Base-by-base conservation (phyloP, 331 rosid species). In the Acacia concinna region DNA sequence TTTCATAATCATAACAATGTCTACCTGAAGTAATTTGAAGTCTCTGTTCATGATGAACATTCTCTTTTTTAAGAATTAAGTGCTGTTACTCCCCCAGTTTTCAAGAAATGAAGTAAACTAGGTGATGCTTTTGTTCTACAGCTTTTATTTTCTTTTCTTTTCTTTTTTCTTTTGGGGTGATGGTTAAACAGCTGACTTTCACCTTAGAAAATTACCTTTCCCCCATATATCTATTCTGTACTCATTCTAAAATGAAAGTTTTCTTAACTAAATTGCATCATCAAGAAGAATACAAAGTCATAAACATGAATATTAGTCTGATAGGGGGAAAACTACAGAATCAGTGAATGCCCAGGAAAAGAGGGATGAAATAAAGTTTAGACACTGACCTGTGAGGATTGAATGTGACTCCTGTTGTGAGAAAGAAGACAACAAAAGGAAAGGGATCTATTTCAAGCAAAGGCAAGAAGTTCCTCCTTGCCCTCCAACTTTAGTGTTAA, bases 331-430 rank as follows among this genome's bases (percentile, higher is more conserved):
- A 59, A 34, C 57, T 17, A 56, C 18, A 17, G 71, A 54, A 18
- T 21, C 74, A 28, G 35, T 46, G 74, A 74, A 63, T 73, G 69
- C 56, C 65, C 51, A 67, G 11, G 72, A 73, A 59, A 77, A 43
- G 78, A 54, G 25, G 37, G 17, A 79, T 23, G 67, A 79, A 79
- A 47, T 54, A 63, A 68, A 75, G 73, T 17, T 54, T 44, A 83
- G 81, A 31, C 28, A 71, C 86, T 78, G 77, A 85, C 89, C 91
- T 81, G 79, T 20, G 30, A 81, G 60, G 74, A 49, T 63, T 86
- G 54, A 69, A 30, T 76, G 59, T 47, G 77, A 79, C 64, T 64
- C 81, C 30, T 73, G 77, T 2, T 56, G 14, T 40, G 80, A 84
- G 75, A 13, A 79, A 75, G 83, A 37, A 32, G 76, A 84, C 77